A percentile compares a stretch with the other conserved stretches of the same genome.
phyloP scores from a whole-genome alignment of 306 rosid species.

The Citrullus amarus region DNA sequence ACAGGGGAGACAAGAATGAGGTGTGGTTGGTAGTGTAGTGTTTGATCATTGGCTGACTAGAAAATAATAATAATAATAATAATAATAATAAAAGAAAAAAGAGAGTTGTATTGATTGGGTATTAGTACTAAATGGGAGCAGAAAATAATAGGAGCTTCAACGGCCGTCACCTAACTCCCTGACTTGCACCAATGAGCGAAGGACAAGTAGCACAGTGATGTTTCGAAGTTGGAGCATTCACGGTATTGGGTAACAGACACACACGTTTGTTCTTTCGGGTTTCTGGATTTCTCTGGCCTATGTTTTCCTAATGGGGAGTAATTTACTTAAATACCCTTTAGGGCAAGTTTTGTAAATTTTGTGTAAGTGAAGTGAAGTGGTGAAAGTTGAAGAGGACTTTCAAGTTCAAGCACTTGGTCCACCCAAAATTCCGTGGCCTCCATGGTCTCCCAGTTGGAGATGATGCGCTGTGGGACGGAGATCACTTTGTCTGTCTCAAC shows the following conservation, averaged over 20 bases:
- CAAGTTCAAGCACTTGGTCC: background rate
- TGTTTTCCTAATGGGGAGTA: background rate
- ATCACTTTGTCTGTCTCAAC: no score
- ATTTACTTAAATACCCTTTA: background rate
- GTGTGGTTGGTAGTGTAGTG: no score
- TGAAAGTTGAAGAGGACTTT: no score
- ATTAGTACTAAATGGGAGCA: background rate
- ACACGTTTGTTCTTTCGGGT: background rate
- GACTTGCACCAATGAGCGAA: background rate
- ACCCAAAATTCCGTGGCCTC: background rate
- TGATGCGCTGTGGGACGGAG: no score
- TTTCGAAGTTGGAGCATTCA: background rate
- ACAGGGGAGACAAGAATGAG: no score
- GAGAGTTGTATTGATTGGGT: background rate
- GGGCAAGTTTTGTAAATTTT: background rate
- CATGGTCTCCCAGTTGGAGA: no score
- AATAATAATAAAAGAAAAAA: no score
- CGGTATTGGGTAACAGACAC: background rate
- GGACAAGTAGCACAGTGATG: background rate
- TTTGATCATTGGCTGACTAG: no score
- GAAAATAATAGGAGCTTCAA: background rate
- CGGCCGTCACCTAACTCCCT: background rate
- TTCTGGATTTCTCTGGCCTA: background rate
- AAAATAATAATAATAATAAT: no score
- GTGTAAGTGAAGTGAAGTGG: no score